phyloP scores from a whole-genome alignment of 2,329 filamentous ascomycete species.

The Curvularia hawaiiensis region DNA sequence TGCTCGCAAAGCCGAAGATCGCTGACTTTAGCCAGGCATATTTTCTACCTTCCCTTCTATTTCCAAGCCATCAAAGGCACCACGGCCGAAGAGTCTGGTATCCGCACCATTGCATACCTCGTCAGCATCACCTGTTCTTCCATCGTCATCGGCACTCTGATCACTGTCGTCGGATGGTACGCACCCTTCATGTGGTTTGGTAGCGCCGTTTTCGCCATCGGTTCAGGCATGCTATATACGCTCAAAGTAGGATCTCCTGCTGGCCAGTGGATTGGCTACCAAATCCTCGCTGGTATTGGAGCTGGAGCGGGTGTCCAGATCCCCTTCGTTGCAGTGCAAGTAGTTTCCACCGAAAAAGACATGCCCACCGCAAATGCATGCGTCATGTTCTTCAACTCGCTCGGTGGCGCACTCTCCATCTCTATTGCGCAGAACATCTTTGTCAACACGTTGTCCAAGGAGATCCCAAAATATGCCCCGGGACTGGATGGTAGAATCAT shows the following conservation, averaged over 20 bases:
- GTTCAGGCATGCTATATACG: conserved; percentile 47
- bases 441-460: conserved; percentile 64
- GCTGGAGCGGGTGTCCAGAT: conserved; percentile 52
- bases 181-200: conserved; percentile 48
- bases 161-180: conserved; percentile 38
- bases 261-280: conserved; percentile 49
- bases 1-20: not conserved
- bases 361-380: conserved; percentile 52
- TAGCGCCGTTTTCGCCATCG: conserved; percentile 44
- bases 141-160: conserved; percentile 34
- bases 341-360: conserved; percentile 47
- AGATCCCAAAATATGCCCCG: conserved; percentile 54
- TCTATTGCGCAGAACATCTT: conserved; percentile 71
- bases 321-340: conserved; percentile 52
- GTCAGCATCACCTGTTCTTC: conserved; percentile 35
- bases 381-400: conserved; percentile 65
- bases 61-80: conserved; percentile 53
- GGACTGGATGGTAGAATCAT: conserved; percentile 51
- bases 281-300: conserved; percentile 47
- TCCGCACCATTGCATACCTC: conserved; percentile 43
- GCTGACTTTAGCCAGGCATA: conserved; percentile 28
- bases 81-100: conserved; percentile 45
- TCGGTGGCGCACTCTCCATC: conserved; percentile 70
- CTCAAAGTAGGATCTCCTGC: conserved; percentile 33
- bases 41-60: conserved; percentile 49